Conservation (phyloP, 2,329 filamentous ascomycete species). For the Phialemoniopsis sp. region DNA sequence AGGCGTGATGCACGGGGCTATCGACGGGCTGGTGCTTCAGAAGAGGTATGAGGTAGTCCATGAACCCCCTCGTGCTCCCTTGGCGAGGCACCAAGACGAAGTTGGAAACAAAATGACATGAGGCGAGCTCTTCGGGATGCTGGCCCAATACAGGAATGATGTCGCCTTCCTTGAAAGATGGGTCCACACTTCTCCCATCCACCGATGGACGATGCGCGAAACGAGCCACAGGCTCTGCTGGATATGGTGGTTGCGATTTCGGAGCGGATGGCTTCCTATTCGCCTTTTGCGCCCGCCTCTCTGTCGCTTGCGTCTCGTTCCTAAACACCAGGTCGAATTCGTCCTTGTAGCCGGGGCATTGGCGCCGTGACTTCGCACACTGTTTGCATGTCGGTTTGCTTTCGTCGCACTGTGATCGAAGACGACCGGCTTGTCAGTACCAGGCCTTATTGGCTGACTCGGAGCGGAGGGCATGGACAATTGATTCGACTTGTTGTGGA, state of each 20-base stretch:
- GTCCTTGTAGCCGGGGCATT: slow-evolving; percentile 65
- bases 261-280: slow-evolving; percentile 40
- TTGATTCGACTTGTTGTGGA: neutral
- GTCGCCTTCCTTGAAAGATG: slow-evolving; percentile 11
- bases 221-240: slow-evolving; percentile 15
- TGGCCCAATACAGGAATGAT: slow-evolving; percentile 34
- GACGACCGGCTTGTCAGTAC: slow-evolving; percentile 7
- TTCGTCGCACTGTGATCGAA: slow-evolving; percentile 55
- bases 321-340: slow-evolving; percentile 71
- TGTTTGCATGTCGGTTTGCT: slow-evolving; percentile 62
- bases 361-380: slow-evolving; percentile 58
- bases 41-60: slow-evolving; percentile 56
- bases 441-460: neutral
- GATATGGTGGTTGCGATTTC: slow-evolving; percentile 22
- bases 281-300: slow-evolving; percentile 55
- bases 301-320: slow-evolving; percentile 67
- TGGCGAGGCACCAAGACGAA: slow-evolving; percentile 51
- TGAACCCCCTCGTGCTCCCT: slow-evolving; percentile 48
- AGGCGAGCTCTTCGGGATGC: slow-evolving; percentile 49
- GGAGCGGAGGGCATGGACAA: neutral
- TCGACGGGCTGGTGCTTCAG: slow-evolving; percentile 38
- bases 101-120: slow-evolving; percentile 57
- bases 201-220: slow-evolving; percentile 8
- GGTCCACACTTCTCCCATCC: slow-evolving; percentile 9
- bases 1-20: slow-evolving; percentile 49